A percentile compares a stretch with the other conserved stretches of the same genome.
Conservation (phyloP, 2,329 filamentous ascomycete genomes). For the Verticillium albo-atrum region DNA sequence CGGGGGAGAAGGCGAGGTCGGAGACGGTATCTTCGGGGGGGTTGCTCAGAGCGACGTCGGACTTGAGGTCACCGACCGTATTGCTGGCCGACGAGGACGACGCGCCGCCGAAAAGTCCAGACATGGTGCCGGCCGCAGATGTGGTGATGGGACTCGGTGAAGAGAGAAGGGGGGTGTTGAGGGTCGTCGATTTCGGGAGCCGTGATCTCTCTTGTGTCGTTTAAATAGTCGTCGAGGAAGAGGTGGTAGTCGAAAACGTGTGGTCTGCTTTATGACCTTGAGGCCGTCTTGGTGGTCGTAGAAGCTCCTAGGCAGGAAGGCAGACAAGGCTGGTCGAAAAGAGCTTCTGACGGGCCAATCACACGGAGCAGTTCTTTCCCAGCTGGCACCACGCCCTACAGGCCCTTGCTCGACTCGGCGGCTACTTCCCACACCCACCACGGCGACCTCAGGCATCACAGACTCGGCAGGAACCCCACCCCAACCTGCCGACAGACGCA, state of each 20-base stretch:
- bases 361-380: not conserved
- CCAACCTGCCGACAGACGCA: not conserved
- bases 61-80: slow-evolving; percentile 84
- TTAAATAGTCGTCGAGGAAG: too few relatives aligned
- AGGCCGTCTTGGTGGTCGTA: not conserved
- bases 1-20: slow-evolving; percentile 76
- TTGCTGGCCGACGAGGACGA: slow-evolving; percentile 53
- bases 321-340: not conserved
- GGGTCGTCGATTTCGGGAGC: too few relatives aligned
- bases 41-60: slow-evolving; percentile 74
- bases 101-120: slow-evolving; percentile 54
- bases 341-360: not conserved
- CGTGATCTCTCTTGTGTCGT: too few relatives aligned
- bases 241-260: too few relatives aligned
- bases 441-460: not conserved
- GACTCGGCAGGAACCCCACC: not conserved
- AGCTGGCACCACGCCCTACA: not conserved
- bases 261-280: not conserved
- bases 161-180: not conserved
- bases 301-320: not conserved
- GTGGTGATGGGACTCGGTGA: not conserved
- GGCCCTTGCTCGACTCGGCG: not conserved
- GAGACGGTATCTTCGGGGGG: slow-evolving; percentile 88
- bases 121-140: slow-evolving; percentile 45
- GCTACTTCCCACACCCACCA: not conserved